phyloP scores from a whole-genome alignment of 2,329 filamentous ascomycete species.

The Calonectria pseudoturangicola region DNA sequence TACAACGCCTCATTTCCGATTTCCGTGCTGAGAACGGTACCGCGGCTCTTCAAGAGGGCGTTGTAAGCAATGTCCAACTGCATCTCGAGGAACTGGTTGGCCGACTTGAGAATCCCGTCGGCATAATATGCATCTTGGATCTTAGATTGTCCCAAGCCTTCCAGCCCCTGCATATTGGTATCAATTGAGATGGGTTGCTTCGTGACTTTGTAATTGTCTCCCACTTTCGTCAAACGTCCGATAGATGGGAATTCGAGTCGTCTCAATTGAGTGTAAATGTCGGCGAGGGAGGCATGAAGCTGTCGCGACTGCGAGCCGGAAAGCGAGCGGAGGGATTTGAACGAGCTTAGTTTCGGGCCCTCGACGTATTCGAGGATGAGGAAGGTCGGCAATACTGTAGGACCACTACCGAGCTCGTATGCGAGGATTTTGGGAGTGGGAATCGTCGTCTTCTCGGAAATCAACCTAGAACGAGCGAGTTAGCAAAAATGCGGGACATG shows the following conservation, averaged over 20 bases:
- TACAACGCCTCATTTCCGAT: slow-evolving; percentile 37
- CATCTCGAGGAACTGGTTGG: slow-evolving; percentile 39
- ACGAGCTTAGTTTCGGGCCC: slow-evolving; percentile 30
- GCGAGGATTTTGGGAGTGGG: slow-evolving; percentile 31
- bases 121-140: slow-evolving; percentile 34
- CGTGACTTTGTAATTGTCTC: slow-evolving; percentile 18
- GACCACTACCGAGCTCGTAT: slow-evolving; percentile 24
- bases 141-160: slow-evolving; percentile 33
- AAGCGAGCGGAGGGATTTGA: slow-evolving; percentile 20
- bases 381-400: slow-evolving; percentile 21
- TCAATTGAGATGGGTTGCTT: slow-evolving; percentile 35
- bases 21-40: slow-evolving; percentile 25
- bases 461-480: slow-evolving; percentile 12
- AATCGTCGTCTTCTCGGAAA: slow-evolving; percentile 33
- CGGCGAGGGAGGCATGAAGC: slow-evolving; percentile 40
- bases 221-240: slow-evolving; percentile 30
- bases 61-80: slow-evolving; percentile 36
- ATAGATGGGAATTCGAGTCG: slow-evolving; percentile 40
- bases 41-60: slow-evolving; percentile 36
- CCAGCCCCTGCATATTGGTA: slow-evolving; percentile 39
- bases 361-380: slow-evolving; percentile 42
- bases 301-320: slow-evolving; percentile 16
- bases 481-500: neutral
- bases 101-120: slow-evolving; percentile 23
- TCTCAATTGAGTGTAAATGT: slow-evolving; percentile 45